phyloP scores from a whole-genome alignment of 2,329 filamentous ascomycete species.

The Talaromyces sp. region DNA sequence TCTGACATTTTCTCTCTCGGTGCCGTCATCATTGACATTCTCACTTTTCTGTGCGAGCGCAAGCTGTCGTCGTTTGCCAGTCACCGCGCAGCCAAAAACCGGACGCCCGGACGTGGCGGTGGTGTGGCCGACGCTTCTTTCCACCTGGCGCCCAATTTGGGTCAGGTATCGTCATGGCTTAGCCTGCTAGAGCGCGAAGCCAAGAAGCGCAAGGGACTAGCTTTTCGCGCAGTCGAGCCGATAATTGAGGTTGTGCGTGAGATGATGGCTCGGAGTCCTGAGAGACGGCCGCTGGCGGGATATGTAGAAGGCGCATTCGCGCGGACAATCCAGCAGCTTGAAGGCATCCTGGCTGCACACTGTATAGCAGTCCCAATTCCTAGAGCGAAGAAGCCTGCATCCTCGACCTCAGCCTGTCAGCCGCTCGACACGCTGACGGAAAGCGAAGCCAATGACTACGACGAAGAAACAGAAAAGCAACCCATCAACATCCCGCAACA shows the following conservation, averaged over 20 bases:
- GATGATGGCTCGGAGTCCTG: constrained; percentile 32
- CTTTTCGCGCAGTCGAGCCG: constrained; percentile 32
- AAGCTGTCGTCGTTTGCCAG: constrained; percentile 51
- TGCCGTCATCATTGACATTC: constrained; percentile 54
- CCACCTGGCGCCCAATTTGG: constrained; percentile 47
- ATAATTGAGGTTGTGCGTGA: constrained; percentile 33
- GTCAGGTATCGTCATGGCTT: constrained; percentile 55
- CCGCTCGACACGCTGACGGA: background rate
- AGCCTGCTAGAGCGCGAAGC: constrained; percentile 45
- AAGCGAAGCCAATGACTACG: background rate
- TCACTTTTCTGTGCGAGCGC: constrained; percentile 55
- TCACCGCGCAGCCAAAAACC: constrained; percentile 51
- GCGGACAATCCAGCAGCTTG: constrained; percentile 17
- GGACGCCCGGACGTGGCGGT: constrained; percentile 41
- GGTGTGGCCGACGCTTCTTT: constrained; percentile 53
- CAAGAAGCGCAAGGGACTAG: constrained; percentile 34
- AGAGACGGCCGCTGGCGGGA: constrained; percentile 24
- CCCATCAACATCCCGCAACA: background rate
- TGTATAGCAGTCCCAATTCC: background rate
- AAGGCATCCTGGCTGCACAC: constrained; percentile 12
- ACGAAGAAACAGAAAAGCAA: background rate
- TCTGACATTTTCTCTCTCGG: constrained; percentile 57
- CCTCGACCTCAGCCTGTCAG: background rate
- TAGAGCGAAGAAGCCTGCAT: background rate
- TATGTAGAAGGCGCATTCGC: constrained; percentile 23